These are phyloP conservation scores for Ophiocordyceps camponoti-rufipedis DNA, from an alignment of 2,329 filamentous ascomycete genomes.

Conservation along the genomic window DNA sequence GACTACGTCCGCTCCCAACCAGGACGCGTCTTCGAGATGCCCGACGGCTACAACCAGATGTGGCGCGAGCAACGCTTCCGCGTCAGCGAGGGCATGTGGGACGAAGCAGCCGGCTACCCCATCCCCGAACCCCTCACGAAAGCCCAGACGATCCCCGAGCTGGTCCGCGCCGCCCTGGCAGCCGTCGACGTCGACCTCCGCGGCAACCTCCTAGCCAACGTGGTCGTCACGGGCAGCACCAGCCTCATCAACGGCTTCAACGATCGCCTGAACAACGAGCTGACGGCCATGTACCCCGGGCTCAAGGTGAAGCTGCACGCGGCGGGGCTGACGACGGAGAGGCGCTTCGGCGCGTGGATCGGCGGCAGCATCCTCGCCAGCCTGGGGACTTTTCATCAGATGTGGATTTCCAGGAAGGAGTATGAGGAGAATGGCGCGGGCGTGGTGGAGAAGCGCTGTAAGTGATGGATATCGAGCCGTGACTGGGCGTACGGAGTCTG, in stretches of 20 bases:
- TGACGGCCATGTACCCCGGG: constrained; percentile 65
- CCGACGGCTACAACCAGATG: constrained; percentile 89
- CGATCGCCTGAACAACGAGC: constrained; percentile 72
- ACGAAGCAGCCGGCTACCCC: constrained; percentile 56
- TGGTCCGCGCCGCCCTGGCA: constrained; percentile 60
- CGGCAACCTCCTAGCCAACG: constrained; percentile 65
- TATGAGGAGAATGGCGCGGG: constrained; percentile 86
- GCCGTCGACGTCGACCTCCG: constrained; percentile 81
- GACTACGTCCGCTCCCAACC: constrained; percentile 56
- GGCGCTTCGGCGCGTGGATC: constrained; percentile 88
- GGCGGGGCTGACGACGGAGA: constrained; percentile 68
- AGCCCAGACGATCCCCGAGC: constrained; percentile 63
- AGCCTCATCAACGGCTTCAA: constrained; percentile 82
- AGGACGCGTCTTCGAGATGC: constrained; percentile 87
- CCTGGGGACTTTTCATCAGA: constrained; percentile 94
- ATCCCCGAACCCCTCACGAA: constrained; percentile 34
- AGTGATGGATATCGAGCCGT: constrained; percentile 28
- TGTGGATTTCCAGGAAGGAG: constrained; percentile 97
- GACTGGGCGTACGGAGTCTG: constrained; percentile 14
- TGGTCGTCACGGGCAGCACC: constrained; percentile 81
- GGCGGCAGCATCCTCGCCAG: constrained; percentile 91
- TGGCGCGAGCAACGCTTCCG: constrained; percentile 79
- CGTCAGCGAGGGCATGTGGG: constrained; percentile 79
- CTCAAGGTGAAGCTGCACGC: constrained; percentile 79
- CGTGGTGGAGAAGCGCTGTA: constrained; percentile 93